phyloP scores from a whole-genome alignment of 108 stramenopile species.

The Cyclostephanos tholiformis region DNA sequence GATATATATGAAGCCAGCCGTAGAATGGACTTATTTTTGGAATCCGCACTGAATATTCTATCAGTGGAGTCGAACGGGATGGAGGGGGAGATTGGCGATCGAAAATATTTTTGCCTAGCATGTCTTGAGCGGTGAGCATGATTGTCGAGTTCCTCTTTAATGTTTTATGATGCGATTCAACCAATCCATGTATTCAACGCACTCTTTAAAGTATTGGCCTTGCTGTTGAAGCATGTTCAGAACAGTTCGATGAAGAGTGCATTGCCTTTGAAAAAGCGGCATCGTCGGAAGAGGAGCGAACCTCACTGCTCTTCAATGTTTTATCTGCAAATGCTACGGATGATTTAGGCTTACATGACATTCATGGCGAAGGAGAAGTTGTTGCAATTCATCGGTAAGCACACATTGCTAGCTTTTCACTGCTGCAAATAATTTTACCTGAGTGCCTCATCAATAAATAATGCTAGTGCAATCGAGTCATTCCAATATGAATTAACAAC shows the following conservation, averaged over 20 bases:
- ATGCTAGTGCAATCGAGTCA: constrained; percentile 27
- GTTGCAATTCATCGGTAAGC: constrained; percentile 34
- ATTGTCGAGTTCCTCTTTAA: not conserved
- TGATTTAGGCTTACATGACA: constrained; percentile 6
- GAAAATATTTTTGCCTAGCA: constrained; percentile 8
- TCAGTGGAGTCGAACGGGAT: not conserved
- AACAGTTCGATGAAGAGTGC: constrained; percentile 27
- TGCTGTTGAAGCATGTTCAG: constrained; percentile 30
- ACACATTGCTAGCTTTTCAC: not conserved
- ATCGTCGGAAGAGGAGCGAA: constrained; percentile 35
- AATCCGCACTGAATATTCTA: constrained; percentile 10
- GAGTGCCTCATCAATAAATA: not conserved
- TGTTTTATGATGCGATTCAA: not conserved
- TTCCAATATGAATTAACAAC: constrained; percentile 37
- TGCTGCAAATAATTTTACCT: constrained; percentile 4
- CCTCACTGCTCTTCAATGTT: constrained; percentile 16
- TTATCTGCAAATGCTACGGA: constrained; percentile 16
- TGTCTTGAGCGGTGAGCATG: constrained; percentile 24
- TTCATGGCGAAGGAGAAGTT: constrained; percentile 7
- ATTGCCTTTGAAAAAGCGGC: constrained; percentile 36
- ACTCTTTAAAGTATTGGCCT: constrained; percentile 22
- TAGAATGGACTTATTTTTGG: constrained; percentile 14
- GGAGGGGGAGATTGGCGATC: not conserved
- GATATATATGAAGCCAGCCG: constrained; percentile 17
- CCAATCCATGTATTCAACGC: not conserved